Percentiles rank a stretch among this genome's conserved stretches.
These are phyloP conservation scores for Arxiozyma bovina DNA, from an alignment of 1,139 yeast genomes.

Conservation along the genomic window DNA sequence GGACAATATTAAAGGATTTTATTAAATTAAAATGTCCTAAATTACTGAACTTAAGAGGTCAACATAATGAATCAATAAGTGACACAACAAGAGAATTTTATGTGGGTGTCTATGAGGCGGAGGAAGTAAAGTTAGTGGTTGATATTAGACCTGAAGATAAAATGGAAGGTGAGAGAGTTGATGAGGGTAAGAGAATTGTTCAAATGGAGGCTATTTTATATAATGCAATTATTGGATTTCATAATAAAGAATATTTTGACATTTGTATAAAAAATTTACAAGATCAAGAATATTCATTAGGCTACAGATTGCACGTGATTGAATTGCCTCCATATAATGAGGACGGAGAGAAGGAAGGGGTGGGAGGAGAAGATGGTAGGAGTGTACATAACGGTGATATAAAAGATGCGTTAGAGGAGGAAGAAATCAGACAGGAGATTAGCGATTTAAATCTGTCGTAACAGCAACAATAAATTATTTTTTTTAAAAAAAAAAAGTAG, in stretches of 20 bases:
- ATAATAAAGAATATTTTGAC: constrained; percentile 25
- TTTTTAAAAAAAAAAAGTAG: too few species aligned
- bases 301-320: constrained; percentile 20
- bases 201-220: constrained; percentile 18
- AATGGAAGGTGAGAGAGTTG: constrained; percentile 4
- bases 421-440: too few species aligned
- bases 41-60: constrained; percentile 14
- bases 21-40: constrained; percentile 28
- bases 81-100: constrained; percentile 29
- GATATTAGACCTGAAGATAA: constrained; percentile 5
- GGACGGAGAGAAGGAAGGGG: neutral
- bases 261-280: constrained; percentile 19
- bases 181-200: constrained; percentile 1
- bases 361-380: neutral
- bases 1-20: constrained; percentile 30
- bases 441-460: too few species aligned
- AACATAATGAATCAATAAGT: constrained; percentile 1
- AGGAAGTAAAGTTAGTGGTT: constrained; percentile 19
- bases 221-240: constrained; percentile 28
- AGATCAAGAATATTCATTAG: constrained; percentile 25
- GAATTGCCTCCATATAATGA: constrained; percentile 22
- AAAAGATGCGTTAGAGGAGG: neutral
- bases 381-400: too few species aligned
- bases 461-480: too few species aligned
- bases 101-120: constrained; percentile 31